Percentiles rank a stretch among this genome's conserved stretches.
Conservation (phyloP, 1,139 yeast species). For the Komagataea norvegica region DNA sequence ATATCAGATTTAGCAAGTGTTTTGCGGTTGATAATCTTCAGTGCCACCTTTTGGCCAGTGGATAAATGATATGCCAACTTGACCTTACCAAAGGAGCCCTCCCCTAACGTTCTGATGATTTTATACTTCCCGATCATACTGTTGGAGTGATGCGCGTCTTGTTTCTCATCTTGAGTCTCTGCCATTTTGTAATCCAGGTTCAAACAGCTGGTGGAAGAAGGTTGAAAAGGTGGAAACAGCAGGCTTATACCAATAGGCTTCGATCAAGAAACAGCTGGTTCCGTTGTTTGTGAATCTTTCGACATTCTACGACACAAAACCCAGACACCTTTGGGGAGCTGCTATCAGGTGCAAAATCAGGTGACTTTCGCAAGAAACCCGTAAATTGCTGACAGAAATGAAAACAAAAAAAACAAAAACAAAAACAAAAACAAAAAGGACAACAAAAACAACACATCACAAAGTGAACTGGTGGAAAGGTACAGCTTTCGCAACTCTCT, state of each 20-base stretch:
- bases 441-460: slow-evolving; percentile 5
- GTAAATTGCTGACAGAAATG: no score
- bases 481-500: no score
- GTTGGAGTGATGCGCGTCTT: slow-evolving; percentile 29
- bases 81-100: slow-evolving; percentile 97
- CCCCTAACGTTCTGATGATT: slow-evolving; percentile 90
- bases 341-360: background rate
- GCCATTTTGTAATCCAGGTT: no score
- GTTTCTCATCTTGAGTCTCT: slow-evolving; percentile 20
- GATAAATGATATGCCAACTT: slow-evolving; percentile 90
- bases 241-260: no score
- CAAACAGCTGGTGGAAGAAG: no score
- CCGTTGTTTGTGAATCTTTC: no score
- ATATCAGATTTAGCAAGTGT: slow-evolving; percentile 93
- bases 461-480: no score
- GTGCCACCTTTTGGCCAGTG: slow-evolving; percentile 91
- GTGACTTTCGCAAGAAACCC: background rate
- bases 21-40: slow-evolving; percentile 89
- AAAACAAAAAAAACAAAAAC: slow-evolving; percentile 3
- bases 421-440: slow-evolving; percentile 7
- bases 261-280: no score
- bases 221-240: no score
- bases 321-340: slow-evolving; percentile 3
- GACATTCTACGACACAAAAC: background rate
- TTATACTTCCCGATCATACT: slow-evolving; percentile 86